These are phyloP conservation scores for Aspergillus eucalypticola DNA, from an alignment of 2,329 filamentous ascomycete genomes.

Conservation along the genomic window DNA sequence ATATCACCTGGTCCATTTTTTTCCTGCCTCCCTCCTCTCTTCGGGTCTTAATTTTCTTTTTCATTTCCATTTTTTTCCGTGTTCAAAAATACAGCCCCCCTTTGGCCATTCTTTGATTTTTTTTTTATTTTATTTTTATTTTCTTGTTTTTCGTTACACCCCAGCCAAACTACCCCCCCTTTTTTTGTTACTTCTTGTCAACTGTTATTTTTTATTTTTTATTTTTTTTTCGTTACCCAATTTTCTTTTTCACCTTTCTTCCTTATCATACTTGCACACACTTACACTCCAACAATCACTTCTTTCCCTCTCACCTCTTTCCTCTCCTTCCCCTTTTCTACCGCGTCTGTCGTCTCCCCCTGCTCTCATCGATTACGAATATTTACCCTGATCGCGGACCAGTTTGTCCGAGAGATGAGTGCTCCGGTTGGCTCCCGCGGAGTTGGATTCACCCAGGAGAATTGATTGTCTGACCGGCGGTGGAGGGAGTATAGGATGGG, in stretches of 20 bases:
- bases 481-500: constrained; percentile 38
- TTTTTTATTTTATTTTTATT: constrained; percentile 13
- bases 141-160: background rate
- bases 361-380: background rate
- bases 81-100: too few species aligned
- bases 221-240: background rate
- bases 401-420: constrained; percentile 39
- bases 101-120: background rate
- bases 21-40: background rate
- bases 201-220: background rate
- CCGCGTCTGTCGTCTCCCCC: background rate
- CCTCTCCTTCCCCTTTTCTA: background rate
- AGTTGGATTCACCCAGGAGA: constrained; percentile 35
- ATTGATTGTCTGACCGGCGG: constrained; percentile 34
- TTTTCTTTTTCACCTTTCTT: background rate
- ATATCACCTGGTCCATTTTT: constrained; percentile 3
- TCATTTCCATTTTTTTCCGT: constrained; percentile 11
- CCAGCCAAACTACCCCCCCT: constrained; percentile 8
- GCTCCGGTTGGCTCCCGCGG: constrained; percentile 30
- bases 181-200: constrained; percentile 8
- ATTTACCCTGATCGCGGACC: constrained; percentile 21
- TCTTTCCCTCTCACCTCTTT: background rate
- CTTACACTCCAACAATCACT: constrained; percentile 7
- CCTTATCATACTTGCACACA: background rate
- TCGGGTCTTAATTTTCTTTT: constrained; percentile 5